These are phyloP conservation scores for Inga laurina DNA, from an alignment of 306 rosid species.

Conservation along the genomic window DNA sequence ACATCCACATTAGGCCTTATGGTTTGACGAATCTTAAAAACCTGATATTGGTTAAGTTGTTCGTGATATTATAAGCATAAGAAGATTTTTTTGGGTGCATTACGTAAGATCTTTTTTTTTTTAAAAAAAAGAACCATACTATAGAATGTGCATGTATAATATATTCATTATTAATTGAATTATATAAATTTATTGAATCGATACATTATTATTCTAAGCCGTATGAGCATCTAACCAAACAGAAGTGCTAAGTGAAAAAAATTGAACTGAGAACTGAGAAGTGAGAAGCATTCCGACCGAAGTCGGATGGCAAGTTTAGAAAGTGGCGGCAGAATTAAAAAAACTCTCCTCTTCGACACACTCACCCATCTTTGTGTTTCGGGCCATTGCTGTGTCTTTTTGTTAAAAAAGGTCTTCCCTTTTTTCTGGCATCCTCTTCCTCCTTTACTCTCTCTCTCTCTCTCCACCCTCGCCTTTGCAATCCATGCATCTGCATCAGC, in stretches of 20 bases:
- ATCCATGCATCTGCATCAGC: background rate
- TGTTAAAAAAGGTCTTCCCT: background rate
- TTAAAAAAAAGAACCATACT: too few relatives aligned
- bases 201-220: background rate
- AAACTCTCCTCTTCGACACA: background rate
- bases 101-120: background rate
- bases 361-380: background rate
- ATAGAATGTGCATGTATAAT: background rate
- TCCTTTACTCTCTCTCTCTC: background rate
- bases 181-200: too few relatives aligned
- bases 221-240: background rate
- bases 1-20: too few relatives aligned
- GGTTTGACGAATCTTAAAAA: too few relatives aligned
- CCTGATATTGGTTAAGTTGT: too few relatives aligned
- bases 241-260: too few relatives aligned
- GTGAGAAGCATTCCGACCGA: background rate
- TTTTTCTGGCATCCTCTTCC: background rate
- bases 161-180: too few relatives aligned
- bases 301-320: background rate
- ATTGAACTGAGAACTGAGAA: background rate
- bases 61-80: too few relatives aligned
- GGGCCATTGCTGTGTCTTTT: background rate
- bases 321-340: background rate
- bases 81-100: background rate
- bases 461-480: background rate